Conservation (phyloP, 768 basidiomycete genomes). For the Leccinum subgranulosum region DNA sequence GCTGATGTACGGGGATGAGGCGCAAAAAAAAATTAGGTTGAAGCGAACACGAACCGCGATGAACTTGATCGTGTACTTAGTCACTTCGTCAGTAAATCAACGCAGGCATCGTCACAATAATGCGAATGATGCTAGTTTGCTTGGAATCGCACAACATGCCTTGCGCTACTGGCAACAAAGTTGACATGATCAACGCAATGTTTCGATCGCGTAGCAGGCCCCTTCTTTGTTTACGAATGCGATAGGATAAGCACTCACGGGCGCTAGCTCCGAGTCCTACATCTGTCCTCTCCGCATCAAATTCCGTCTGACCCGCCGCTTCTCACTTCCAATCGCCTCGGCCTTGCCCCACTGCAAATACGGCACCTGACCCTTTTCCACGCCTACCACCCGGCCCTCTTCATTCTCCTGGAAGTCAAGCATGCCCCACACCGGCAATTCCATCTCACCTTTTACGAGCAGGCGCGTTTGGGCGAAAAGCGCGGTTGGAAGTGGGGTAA, state of each 20-base stretch:
- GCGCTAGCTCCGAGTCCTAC: slow-evolving; percentile 25
- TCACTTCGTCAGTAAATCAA: neutral
- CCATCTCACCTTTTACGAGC: slow-evolving; percentile 84
- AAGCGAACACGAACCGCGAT: too few species aligned
- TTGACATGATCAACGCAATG: neutral
- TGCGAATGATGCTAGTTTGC: too few species aligned
- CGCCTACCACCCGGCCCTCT: slow-evolving; percentile 43
- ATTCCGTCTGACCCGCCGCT: slow-evolving; percentile 75
- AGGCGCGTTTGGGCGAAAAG: slow-evolving; percentile 35
- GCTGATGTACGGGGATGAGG: too few species aligned
- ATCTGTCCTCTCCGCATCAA: slow-evolving; percentile 81
- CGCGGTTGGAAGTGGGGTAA: slow-evolving; percentile 67
- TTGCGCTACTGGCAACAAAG: neutral
- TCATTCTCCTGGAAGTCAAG: slow-evolving; percentile 59
- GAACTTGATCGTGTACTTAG: too few species aligned
- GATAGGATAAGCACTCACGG: neutral
- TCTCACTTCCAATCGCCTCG: slow-evolving; percentile 70
- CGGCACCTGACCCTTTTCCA: slow-evolving; percentile 58
- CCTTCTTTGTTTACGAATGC: neutral
- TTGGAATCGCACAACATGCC: neutral
- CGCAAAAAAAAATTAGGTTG: too few species aligned
- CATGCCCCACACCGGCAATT: slow-evolving; percentile 85
- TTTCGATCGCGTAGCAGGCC: neutral
- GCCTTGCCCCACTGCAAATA: slow-evolving; percentile 76
- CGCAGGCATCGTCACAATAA: too few species aligned